A percentile compares a stretch with the other conserved stretches of the same genome.
Conservation (phyloP, 495 filamentous ascomycete genomes). For the Rhypophila decipiens region DNA sequence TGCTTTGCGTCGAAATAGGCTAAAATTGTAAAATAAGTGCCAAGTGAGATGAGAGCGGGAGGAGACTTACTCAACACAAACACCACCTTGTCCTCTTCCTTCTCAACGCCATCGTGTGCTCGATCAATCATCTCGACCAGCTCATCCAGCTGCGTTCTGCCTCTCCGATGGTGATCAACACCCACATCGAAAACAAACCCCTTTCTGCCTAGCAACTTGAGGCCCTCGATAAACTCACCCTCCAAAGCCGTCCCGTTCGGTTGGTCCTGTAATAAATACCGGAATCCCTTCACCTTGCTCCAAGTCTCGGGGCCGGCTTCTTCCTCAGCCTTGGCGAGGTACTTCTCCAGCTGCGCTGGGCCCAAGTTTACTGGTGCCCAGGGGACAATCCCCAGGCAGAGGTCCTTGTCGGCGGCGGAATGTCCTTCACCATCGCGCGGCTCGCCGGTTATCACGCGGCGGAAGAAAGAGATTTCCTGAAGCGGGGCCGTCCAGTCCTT, state of each 20-base stretch:
- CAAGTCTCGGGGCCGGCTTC: slow-evolving; percentile 39
- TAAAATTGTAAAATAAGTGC: not conserved
- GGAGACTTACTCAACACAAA: slow-evolving; percentile 61
- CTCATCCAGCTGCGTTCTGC: slow-evolving; percentile 64
- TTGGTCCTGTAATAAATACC: slow-evolving; percentile 78
- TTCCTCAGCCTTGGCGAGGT: slow-evolving; percentile 45
- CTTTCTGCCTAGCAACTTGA: slow-evolving; percentile 59
- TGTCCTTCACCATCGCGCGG: slow-evolving; percentile 58
- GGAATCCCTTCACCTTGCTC: slow-evolving; percentile 56
- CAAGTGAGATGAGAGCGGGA: not conserved
- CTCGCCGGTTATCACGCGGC: slow-evolving; percentile 54
- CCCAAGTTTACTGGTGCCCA: slow-evolving; percentile 76
- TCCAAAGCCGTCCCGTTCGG: slow-evolving; percentile 53
- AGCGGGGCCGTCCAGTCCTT: slow-evolving; percentile 50
- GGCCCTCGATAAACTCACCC: slow-evolving; percentile 56
- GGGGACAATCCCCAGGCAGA: slow-evolving; percentile 63
- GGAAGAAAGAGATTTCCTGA: slow-evolving; percentile 62
- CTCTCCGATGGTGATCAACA: slow-evolving; percentile 64
- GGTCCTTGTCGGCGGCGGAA: slow-evolving; percentile 34
- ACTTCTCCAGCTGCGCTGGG: slow-evolving; percentile 39
- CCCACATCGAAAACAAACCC: slow-evolving; percentile 72
- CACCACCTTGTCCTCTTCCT: slow-evolving; percentile 51
- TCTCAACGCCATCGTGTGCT: slow-evolving; percentile 50
- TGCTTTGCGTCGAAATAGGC: not conserved
- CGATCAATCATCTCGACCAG: slow-evolving; percentile 64